Evolutionary conservation across 805 yeast species (phyloP).

Genomic region (Jamesozyma piceae): DNA sequence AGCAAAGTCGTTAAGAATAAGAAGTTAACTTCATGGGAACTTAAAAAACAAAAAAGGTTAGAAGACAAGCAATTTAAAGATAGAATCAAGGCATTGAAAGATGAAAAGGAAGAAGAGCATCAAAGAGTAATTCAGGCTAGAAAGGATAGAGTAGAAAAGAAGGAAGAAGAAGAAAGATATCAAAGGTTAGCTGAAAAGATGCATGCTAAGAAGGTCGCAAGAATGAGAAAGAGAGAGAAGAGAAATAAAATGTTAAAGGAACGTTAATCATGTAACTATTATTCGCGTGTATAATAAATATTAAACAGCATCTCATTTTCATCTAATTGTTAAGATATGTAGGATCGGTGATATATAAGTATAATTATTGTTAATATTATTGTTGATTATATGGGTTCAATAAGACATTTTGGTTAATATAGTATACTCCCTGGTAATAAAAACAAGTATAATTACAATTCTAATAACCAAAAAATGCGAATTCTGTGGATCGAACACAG

Average conservation of each 20-base stretch:
- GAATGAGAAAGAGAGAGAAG: slow-evolving; percentile 85
- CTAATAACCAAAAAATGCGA: slow-evolving; percentile 38
- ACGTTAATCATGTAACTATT: slow-evolving; percentile 39
- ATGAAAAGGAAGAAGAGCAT: slow-evolving; percentile 60
- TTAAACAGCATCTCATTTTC: background rate
- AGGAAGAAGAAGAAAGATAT: slow-evolving; percentile 83
- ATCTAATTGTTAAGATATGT: background rate
- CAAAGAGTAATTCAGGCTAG: slow-evolving; percentile 44
- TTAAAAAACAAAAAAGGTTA: slow-evolving; percentile 55
- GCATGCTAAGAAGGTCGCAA: slow-evolving; percentile 86
- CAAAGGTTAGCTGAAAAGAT: slow-evolving; percentile 74
- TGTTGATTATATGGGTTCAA: too few relatives aligned
- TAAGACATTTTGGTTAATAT: background rate
- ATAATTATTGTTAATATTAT: too few relatives aligned
- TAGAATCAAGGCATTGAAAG: slow-evolving; percentile 62
- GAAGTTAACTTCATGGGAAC: slow-evolving; percentile 47
- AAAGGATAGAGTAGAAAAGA: slow-evolving; percentile 67
- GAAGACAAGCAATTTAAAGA: slow-evolving; percentile 60
- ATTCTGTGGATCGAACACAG: slow-evolving; percentile 80
- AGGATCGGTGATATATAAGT: background rate
- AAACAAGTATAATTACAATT: too few relatives aligned
- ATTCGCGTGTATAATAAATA: background rate
- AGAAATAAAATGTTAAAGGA: slow-evolving; percentile 88
- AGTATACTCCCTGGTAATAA: background rate
- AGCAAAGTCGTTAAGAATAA: slow-evolving; percentile 45